Percentiles rank a stretch among this genome's conserved stretches.
Conservation (phyloP, 768 basidiomycete species). For the Tephrocybe sp. region DNA sequence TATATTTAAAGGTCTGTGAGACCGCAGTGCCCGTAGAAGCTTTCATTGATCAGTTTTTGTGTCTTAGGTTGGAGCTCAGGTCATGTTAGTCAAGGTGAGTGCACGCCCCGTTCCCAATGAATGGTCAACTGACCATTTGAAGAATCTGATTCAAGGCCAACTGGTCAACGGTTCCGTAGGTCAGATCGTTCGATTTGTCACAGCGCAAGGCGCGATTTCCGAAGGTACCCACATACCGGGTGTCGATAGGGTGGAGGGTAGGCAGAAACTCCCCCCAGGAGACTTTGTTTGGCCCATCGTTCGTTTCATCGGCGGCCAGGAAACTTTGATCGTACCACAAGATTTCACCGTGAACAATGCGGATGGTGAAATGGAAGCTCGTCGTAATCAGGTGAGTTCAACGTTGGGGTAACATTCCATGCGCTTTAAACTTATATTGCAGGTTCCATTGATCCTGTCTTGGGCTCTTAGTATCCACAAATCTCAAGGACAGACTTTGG, state of each 20-base stretch:
- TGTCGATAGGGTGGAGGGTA: slow-evolving; percentile 30
- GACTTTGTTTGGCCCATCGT: slow-evolving; percentile 56
- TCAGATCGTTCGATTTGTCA: slow-evolving; percentile 46
- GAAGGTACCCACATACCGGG: slow-evolving; percentile 37
- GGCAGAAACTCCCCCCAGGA: slow-evolving; percentile 12
- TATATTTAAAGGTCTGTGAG: slow-evolving; percentile 52
- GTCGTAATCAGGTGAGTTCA: slow-evolving; percentile 50
- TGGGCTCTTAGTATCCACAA: slow-evolving; percentile 92
- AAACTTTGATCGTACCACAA: slow-evolving; percentile 48
- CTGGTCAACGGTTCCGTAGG: slow-evolving; percentile 76
- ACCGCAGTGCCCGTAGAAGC: not conserved
- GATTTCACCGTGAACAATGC: slow-evolving; percentile 68
- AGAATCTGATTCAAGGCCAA: slow-evolving; percentile 70
- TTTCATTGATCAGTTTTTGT: not conserved
- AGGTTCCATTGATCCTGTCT: slow-evolving; percentile 80
- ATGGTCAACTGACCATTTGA: slow-evolving; percentile 2
- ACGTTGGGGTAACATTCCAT: not conserved
- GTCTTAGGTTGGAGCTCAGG: slow-evolving; percentile 77
- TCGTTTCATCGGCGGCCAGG: slow-evolving; percentile 49
- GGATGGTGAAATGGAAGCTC: slow-evolving; percentile 57
- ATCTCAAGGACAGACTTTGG: slow-evolving; percentile 87
- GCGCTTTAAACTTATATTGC: not conserved
- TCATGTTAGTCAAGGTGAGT: slow-evolving; percentile 74
- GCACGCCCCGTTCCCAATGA: not conserved
- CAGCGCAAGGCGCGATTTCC: slow-evolving; percentile 40